A percentile compares a stretch with the other conserved stretches of the same genome.
Conservation (phyloP, 192 early-diverging fungal genomes). For the Polychytrium aggregatum region DNA sequence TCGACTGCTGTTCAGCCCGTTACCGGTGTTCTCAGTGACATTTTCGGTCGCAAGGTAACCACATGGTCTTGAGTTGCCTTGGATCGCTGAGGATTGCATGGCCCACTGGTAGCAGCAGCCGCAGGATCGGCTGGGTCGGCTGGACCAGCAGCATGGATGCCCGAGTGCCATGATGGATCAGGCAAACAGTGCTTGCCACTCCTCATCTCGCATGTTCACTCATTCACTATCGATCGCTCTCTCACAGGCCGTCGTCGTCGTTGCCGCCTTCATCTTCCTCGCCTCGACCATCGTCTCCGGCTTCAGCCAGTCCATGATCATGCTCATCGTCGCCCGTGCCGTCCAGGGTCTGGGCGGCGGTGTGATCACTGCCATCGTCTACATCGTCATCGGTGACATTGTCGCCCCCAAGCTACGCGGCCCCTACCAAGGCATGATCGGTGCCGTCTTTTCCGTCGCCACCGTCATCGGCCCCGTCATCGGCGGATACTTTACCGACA, state of each 20-base stretch:
- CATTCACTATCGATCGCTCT: too few species aligned
- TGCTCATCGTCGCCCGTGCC: slow-evolving; percentile 19
- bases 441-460: slow-evolving; percentile 15
- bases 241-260: neutral
- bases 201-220: too few species aligned
- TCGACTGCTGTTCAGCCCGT: too few species aligned
- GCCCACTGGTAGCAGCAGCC: too few species aligned
- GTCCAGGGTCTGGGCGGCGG: slow-evolving; percentile 21
- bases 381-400: slow-evolving; percentile 13
- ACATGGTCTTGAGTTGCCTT: too few species aligned
- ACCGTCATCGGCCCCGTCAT: slow-evolving; percentile 15
- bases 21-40: too few species aligned
- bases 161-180: too few species aligned
- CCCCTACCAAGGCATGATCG: slow-evolving; percentile 14
- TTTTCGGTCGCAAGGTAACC: too few species aligned
- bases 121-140: too few species aligned
- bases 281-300: slow-evolving; percentile 12
- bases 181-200: too few species aligned
- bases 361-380: slow-evolving; percentile 15
- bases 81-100: too few species aligned
- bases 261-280: slow-evolving; percentile 1
- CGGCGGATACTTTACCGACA: slow-evolving; percentile 7
- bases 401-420: slow-evolving; percentile 7
- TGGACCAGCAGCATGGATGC: too few species aligned
- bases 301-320: slow-evolving; percentile 14